Evolutionary conservation across 1,139 yeast species (phyloP).

Genomic region (Hansenula lynferdii): DNA sequence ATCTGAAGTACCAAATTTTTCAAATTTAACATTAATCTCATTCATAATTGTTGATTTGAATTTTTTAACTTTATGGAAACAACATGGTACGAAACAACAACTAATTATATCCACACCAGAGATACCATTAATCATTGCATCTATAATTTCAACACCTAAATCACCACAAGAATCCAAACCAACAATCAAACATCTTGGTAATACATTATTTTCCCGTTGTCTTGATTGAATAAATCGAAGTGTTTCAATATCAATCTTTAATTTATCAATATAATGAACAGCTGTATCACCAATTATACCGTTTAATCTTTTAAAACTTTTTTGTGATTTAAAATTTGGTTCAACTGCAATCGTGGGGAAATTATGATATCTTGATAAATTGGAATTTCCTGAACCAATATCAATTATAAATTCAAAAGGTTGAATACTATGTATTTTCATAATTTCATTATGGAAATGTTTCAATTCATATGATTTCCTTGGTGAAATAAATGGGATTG

Average conservation of each 20-base stretch:
- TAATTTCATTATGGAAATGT: background rate
- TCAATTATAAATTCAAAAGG: constrained; percentile 2
- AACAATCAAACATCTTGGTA: background rate
- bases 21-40: background rate
- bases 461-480: background rate
- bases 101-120: background rate
- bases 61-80: background rate
- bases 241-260: background rate
- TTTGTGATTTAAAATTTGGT: background rate
- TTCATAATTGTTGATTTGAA: background rate
- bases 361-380: background rate
- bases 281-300: too few relatives aligned
- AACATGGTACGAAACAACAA: constrained; percentile 1
- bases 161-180: constrained; percentile 4
- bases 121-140: background rate
- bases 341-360: background rate
- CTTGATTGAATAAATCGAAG: background rate
- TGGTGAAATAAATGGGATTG: background rate
- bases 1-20: background rate
- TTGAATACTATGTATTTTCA: too few relatives aligned
- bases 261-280: background rate
- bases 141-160: background rate
- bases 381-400: constrained; percentile 1
- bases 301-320: background rate
- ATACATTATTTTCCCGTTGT: background rate